Base-by-base conservation (phyloP, 2,329 filamentous ascomycete species). In the Drechslerella coelobrocha region DNA sequence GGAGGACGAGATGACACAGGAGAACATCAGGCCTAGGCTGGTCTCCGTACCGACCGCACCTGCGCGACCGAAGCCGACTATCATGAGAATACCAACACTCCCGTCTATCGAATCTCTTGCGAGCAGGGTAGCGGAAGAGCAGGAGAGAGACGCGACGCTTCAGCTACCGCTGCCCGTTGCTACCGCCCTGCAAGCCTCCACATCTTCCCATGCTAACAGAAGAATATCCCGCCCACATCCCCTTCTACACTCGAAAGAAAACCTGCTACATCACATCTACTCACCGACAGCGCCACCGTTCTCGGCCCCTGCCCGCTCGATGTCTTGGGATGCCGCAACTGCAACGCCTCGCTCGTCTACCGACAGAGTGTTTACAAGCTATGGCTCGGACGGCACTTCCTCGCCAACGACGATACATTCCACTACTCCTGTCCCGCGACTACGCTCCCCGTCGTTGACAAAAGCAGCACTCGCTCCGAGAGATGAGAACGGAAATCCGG, bases 361-460 rank as follows among this genome's bases (percentile, higher is more conserved):
- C 54, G 66, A 71, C n/a, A 54, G 66, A 7, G 66, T 63, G 4
- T 71, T 59, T 39, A 63, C 50, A 52, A 71, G 60, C 43, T 39
- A 63, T 19, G 57, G 45, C n/a, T 63, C 66, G 1, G 66, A 71
- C 24, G 66, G 66, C 29, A 59, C 66, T 4, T 63, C 59, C n/a
- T 71, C 66, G 19, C 66, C 66, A 7, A 71, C 66, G 4, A 71
- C 66, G 8, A 71, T 71, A 27, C 62, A 71, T 27, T 71, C 66
- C 6, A 71, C 66, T 17, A 26, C 56, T 14, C 45, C 57, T 12
- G 24, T 69, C 19, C 66, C 66, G 12, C 59, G 59, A 6, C 54
- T 71, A 17, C 47, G 59, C 5, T 63, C 66, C 4, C 66, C 66
- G 24, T 60, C 66, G 8, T 29, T 71, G 12, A 71, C 59, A 50